Conservation (phyloP, 495 filamentous ascomycete species). For the Parachaetomium inaequale region DNA sequence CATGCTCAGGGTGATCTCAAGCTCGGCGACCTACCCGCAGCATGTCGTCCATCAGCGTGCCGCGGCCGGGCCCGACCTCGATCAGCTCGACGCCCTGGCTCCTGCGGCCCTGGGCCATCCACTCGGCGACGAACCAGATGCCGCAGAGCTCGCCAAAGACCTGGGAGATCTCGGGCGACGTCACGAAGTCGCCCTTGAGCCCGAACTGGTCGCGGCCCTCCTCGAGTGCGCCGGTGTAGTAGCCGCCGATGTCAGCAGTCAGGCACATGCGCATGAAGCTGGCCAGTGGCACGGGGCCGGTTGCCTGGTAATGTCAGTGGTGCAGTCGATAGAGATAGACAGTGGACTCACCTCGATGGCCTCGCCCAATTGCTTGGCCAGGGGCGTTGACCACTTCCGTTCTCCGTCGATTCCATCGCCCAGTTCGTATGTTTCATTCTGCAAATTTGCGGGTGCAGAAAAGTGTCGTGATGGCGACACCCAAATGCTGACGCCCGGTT, state of each 20-base stretch:
- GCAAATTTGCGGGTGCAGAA: constrained; percentile 18
- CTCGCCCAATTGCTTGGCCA: constrained; percentile 77
- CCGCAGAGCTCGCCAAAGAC: constrained; percentile 92
- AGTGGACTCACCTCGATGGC: constrained; percentile 66
- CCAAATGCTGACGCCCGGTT: background rate
- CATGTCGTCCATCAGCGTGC: constrained; percentile 97
- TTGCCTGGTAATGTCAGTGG: constrained; percentile 49
- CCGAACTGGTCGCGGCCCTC: constrained; percentile 79
- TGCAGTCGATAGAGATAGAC: background rate
- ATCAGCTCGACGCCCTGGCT: constrained; percentile 75
- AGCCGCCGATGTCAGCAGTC: constrained; percentile 84
- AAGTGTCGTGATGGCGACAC: constrained; percentile 13
- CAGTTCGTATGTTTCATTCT: background rate
- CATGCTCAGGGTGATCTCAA: background rate
- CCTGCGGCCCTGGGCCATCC: constrained; percentile 80
- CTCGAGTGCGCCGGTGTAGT: constrained; percentile 74
- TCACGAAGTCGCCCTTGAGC: constrained; percentile 87
- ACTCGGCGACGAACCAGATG: constrained; percentile 92
- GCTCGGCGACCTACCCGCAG: constrained; percentile 59
- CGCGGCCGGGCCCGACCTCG: constrained; percentile 90
- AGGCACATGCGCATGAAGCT: constrained; percentile 98
- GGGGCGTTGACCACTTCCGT: constrained; percentile 77
- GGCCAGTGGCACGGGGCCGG: constrained; percentile 86
- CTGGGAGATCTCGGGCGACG: constrained; percentile 95
- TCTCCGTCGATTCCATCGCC: constrained; percentile 39